Evolutionary conservation across 305 asterid genomes (phyloP), one percentile per base, ranked within the genome.

Genomic region (Fraxinus sp.): DNA sequence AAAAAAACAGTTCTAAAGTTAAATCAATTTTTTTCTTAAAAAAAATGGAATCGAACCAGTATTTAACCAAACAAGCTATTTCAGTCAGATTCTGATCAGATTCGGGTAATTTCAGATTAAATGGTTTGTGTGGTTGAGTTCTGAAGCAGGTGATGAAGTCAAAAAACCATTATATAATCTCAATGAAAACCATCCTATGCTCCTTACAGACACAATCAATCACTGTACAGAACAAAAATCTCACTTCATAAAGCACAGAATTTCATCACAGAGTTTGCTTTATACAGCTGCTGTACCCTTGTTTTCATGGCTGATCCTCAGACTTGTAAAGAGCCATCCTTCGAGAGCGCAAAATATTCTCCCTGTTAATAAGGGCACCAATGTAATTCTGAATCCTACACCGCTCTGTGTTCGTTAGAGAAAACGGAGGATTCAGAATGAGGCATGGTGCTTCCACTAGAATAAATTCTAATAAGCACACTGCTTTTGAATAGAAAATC

Each of bases 391-490:
- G 90, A 80, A 94, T 90, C 79, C 98, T 93, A 83, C 87, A 89
- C 24, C 94, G 91, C 79, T 91, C 99, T 0, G 98, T 87, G 87
- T 86, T 91, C 20, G 97, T 91, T 37, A 96, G 93, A 39, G 96
- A 89, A 81, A 96, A 94, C 0, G 97, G 97, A 71, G 99, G 99
- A 80, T 91, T 96, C 88, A 96, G 86, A 77, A 90, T 91, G 78
- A 96, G 97, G 59, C 89, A 89, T 0, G 98, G 94, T 22, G 99
- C 98, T 89, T 96, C 99, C 86, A 87, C 93, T 5, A 92, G 90
- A 37, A 96, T 86, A 84, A 94, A 96, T 72, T 62, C 82, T 43
- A 96, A 85, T 43, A 94, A 83, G 75, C 43, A 78, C 84, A 89
- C 93, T n/a, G 98, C 99, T 87, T 91, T 96, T 55, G 98, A 91